phyloP scores from a whole-genome alignment of 139 green algal species.

The Volvox africanus region DNA sequence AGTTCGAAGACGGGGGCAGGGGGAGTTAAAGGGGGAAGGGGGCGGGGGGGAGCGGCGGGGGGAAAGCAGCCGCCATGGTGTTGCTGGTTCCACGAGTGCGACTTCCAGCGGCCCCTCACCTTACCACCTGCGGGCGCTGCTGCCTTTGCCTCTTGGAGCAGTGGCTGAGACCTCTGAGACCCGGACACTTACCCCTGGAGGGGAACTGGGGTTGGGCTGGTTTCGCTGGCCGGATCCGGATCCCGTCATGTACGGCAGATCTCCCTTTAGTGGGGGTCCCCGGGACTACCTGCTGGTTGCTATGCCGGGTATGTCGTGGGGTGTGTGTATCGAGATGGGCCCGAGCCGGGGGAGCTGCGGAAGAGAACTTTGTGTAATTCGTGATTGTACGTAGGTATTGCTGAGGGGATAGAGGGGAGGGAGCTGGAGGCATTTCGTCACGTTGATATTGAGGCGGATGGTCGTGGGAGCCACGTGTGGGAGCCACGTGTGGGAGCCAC shows the following conservation, averaged over 20 bases:
- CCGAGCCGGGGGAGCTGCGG: neutral
- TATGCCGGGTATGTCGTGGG: slow-evolving; percentile 67
- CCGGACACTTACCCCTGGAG: neutral
- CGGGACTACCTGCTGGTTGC: slow-evolving; percentile 63
- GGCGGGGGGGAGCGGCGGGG: neutral
- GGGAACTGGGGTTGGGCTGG: neutral
- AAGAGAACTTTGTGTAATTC: slow-evolving; percentile 67
- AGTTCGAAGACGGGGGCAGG: no score
- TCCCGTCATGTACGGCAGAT: slow-evolving; percentile 17
- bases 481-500: no score
- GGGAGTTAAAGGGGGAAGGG: neutral
- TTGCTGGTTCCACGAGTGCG: no score
- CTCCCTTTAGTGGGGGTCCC: slow-evolving; percentile 49
- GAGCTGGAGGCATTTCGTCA: no score
- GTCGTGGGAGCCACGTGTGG: no score
- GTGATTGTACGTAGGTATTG: slow-evolving; percentile 41
- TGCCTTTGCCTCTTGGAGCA: neutral
- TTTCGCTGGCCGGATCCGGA: slow-evolving; percentile 34
- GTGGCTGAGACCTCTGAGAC: slow-evolving; percentile 25
- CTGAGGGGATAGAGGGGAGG: neutral
- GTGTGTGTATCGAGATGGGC: slow-evolving; percentile 55
- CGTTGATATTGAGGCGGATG: no score
- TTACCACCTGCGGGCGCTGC: no score
- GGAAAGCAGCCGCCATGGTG: neutral
- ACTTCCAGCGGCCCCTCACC: neutral